Evolutionary conservation across 495 filamentous ascomycete species (phyloP), one percentile per base, ranked within the genome.

Genomic region (Penicillium cataractarum): DNA sequence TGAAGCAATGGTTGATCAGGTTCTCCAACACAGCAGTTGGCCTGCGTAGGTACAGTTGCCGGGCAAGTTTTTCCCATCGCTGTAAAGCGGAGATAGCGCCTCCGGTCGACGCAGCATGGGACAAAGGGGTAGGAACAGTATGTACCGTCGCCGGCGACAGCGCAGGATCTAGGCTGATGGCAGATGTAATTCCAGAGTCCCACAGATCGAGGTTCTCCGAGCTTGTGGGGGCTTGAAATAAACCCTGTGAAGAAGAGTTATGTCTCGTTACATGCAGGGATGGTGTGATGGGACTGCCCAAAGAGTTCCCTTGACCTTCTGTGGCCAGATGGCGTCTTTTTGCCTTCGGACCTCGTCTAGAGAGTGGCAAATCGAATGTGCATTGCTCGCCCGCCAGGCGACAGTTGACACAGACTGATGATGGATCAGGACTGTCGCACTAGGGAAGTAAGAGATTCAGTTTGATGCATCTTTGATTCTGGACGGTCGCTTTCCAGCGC

Each of bases 301-400:
- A 24, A 9, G 31, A 48, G 24, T 42, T 37, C 22, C 50, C 27
- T 44, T 52, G 37, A 32, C 52, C 60, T n/a, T 32, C 59, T 29
- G 35, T 26, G 24, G 29, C 55, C 19, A 57, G 33, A 12, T 35
- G 63, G 32, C 53, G 55, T 24, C 66, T 60, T 44, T 61, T 66
- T 12, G 57, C 27, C 22, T 69, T 69, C 33, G 66, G 66, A 12
- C 66, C 66, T 17, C 66, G 40, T 55, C 60, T 57, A n/a, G 64
- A 57, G 8, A 69, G 31, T 15, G 66, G 66, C 52, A 69, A 39
- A 50, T 66, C 39, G 55, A 69, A 69, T 19, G 66, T 69, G 58
- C 66, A 69, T 44, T 31, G 27, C 33, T 13, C 50, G 0, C 60
- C 50, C 33, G 64, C 39, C 21, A 63, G 27, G 9, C 64, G 64